A percentile compares a stretch with the other conserved stretches of the same genome.
Conservation (phyloP, 352 stramenopile genomes). For the Phytophthora quininea region DNA sequence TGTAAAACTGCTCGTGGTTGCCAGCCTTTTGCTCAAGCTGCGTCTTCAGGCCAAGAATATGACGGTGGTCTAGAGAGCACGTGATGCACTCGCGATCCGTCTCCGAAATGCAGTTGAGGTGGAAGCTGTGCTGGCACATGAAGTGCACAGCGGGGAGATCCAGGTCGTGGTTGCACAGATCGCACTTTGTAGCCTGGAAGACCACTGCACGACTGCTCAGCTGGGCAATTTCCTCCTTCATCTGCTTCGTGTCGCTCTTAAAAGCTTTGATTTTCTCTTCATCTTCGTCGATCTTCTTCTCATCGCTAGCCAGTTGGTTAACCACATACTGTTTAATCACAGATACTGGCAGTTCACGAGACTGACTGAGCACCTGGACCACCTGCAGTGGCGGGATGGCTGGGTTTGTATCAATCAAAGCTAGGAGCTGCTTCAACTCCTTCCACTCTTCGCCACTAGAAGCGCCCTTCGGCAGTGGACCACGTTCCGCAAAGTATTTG, state of each 20-base stretch:
- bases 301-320: slow-evolving; percentile 78
- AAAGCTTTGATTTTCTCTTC: slow-evolving; percentile 89
- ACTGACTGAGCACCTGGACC: slow-evolving; percentile 86
- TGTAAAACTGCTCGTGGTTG: slow-evolving; percentile 94
- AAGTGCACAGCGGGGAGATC: slow-evolving; percentile 93
- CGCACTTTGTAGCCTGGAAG: slow-evolving; percentile 92
- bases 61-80: slow-evolving; percentile 86
- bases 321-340: slow-evolving; percentile 89
- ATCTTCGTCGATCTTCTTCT: slow-evolving; percentile 86
- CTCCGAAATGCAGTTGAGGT: slow-evolving; percentile 91
- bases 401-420: slow-evolving; percentile 79
- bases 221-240: slow-evolving; percentile 89
- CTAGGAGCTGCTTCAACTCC: slow-evolving; percentile 79
- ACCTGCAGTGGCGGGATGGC: slow-evolving; percentile 87
- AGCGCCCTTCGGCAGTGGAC: slow-evolving; percentile 71
- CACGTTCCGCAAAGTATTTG: slow-evolving; percentile 90
- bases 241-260: slow-evolving; percentile 88
- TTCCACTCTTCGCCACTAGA: slow-evolving; percentile 75
- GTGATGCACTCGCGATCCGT: slow-evolving; percentile 90
- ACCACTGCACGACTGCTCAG: slow-evolving; percentile 87
- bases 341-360: slow-evolving; percentile 77
- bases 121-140: slow-evolving; percentile 91
- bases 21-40: slow-evolving; percentile 87
- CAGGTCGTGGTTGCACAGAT: slow-evolving; percentile 89
- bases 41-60: slow-evolving; percentile 87